Evolutionary conservation across 2,329 filamentous ascomycete genomes (phyloP).

Genomic region (Penicillium digitatum): DNA sequence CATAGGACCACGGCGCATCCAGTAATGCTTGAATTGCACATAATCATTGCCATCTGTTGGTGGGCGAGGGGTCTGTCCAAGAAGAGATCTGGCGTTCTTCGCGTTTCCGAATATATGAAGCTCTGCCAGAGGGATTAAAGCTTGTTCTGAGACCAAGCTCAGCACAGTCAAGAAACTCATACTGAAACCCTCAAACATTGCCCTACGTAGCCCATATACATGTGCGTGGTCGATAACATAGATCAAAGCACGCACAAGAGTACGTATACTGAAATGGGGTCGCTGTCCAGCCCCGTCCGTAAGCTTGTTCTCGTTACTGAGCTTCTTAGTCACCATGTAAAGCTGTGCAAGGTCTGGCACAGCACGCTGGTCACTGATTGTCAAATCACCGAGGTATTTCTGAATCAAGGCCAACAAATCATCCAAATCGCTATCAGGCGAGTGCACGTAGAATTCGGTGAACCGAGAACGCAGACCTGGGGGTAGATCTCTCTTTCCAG

Average conservation of each 20-base stretch:
- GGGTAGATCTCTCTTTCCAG: constrained; percentile 91
- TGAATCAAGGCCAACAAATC: constrained; percentile 85
- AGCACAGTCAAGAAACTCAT: constrained; percentile 97
- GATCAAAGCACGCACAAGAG: constrained; percentile 80
- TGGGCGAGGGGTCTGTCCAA: constrained; percentile 72
- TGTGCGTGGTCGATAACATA: constrained; percentile 84
- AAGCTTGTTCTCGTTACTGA: constrained; percentile 75
- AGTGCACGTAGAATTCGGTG: constrained; percentile 90
- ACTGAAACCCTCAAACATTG: constrained; percentile 89
- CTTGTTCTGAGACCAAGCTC: constrained; percentile 72
- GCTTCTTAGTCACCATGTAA: constrained; percentile 79
- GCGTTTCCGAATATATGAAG: constrained; percentile 72
- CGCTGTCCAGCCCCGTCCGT: constrained; percentile 95
- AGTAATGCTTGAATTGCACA: constrained; percentile 84
- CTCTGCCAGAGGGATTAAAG: constrained; percentile 74
- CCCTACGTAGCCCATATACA: constrained; percentile 77
- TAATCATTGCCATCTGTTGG: constrained; percentile 74
- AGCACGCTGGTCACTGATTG: constrained; percentile 67
- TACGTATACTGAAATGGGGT: constrained; percentile 94
- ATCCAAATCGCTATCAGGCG: constrained; percentile 79
- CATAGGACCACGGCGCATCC: constrained; percentile 73
- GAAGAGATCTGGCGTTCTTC: constrained; percentile 65
- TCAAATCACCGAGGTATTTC: constrained; percentile 73
- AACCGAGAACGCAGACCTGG: constrained; percentile 86
- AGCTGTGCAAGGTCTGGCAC: constrained; percentile 78